Evolutionary conservation across 2,329 filamentous ascomycete species (phyloP), one percentile per base, ranked within the genome.

Genomic region (Colletotrichum sp.): DNA sequence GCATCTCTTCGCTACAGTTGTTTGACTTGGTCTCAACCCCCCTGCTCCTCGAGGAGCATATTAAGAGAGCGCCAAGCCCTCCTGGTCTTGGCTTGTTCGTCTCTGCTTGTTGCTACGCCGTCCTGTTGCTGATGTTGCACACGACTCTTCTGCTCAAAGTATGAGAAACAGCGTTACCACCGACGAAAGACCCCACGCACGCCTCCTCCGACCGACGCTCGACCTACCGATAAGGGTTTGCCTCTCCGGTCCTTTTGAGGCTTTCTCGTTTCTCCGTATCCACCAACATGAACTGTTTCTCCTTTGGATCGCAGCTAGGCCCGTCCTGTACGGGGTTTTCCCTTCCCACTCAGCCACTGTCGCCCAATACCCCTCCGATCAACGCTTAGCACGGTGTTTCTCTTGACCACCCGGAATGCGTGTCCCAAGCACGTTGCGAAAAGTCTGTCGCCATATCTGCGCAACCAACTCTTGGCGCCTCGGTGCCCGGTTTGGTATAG

Each of bases 21-120:
- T 68, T 63, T 63, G 72, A 67, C 68, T 72, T 68, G 34, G 16
- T 60, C n/a, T 44, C 52, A n/a, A 63, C n/a, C 62, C 71, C 69
- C 69, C 63, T 66, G 68, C 34, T 26, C 30, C 3, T 59, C 39
- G n/a, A 76, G 26, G 30, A 68, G 30, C 55, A 64, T 76, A 72
- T 73, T 24, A 52, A 72, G 39, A 69, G 64, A 52, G 59, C 71
- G 73, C 73, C 73, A 76, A 76, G 73, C 70, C 73, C 64, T 60
- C 18, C n/a, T 65, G 64, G 24, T 64, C 59, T 26, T 24, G 18
- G 39, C 72, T 63, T 68, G 57, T 21, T 65, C 70, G 26, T 67
- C 66, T 64, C 67, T 26, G 24, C 57, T 52, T 21, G 71, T 64
- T 60, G 63, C 49, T 72, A 68, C 70, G 64, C 64, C 63, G 36